phyloP scores from a whole-genome alignment of 2,329 filamentous ascomycete species.

The Penicillium sclerotiorum region DNA sequence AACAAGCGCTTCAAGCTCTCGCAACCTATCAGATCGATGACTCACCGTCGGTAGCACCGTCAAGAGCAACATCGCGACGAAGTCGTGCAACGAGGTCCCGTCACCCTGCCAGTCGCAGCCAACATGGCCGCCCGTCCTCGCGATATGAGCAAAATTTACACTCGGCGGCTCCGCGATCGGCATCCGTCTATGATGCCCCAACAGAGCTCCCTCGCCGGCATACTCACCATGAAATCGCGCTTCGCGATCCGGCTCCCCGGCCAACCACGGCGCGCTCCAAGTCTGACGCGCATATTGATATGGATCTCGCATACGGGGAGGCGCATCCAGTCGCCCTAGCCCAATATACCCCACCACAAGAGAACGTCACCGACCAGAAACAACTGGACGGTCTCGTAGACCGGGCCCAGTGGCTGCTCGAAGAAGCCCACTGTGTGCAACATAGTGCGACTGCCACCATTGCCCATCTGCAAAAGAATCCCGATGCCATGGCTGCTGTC shows the following conservation, averaged over 20 bases:
- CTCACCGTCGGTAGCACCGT: constrained; percentile 46
- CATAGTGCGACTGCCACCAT: constrained; percentile 83
- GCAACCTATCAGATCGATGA: constrained; percentile 55
- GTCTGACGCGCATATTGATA: constrained; percentile 64
- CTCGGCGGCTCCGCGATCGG: constrained; percentile 22
- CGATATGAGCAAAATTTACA: constrained; percentile 36
- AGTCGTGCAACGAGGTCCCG: constrained; percentile 37
- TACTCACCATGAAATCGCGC: constrained; percentile 39
- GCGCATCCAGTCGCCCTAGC: constrained; percentile 65
- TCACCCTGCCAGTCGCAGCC: constrained; percentile 34
- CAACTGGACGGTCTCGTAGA: constrained; percentile 67
- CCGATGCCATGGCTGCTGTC: constrained; percentile 90
- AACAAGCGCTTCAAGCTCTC: constrained; percentile 61
- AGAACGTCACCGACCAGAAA: constrained; percentile 57
- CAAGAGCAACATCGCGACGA: constrained; percentile 48
- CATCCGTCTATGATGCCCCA: constrained; percentile 24
- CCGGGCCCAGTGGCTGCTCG: constrained; percentile 74
- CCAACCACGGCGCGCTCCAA: constrained; percentile 32
- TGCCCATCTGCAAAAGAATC: constrained; percentile 74
- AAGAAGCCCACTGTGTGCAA: constrained; percentile 87
- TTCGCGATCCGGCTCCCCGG: constrained; percentile 27
- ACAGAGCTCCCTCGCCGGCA: constrained; percentile 39
- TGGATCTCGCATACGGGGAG: constrained; percentile 89
- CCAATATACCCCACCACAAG: constrained; percentile 47
- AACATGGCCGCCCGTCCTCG: constrained; percentile 25